phyloP scores from a whole-genome alignment of 2,329 filamentous ascomycete species.

The Alternaria novae-zelandiae region DNA sequence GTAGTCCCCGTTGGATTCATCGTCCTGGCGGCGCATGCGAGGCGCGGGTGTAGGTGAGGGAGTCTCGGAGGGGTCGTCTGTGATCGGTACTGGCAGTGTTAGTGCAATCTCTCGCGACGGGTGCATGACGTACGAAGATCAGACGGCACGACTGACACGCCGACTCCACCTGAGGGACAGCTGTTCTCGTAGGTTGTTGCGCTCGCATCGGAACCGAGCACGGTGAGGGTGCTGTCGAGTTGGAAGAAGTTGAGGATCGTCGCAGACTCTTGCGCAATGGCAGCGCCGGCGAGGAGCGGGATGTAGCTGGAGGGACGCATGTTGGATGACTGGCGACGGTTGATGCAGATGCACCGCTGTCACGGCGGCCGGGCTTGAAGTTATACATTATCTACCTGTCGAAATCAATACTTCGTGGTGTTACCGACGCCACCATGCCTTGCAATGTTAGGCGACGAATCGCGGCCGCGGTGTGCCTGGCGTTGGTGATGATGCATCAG shows the following conservation, averaged over 20 bases:
- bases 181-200: conserved; percentile 31
- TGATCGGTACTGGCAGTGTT: not conserved
- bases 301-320: conserved; percentile 28
- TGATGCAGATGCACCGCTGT: not conserved
- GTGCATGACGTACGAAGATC: not conserved
- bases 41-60: conserved; percentile 25
- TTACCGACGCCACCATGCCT: not conserved
- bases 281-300: conserved; percentile 25
- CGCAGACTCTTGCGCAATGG: conserved; percentile 24
- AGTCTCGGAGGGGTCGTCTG: not conserved
- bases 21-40: conserved; percentile 25
- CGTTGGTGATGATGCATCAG: conserved; percentile 8
- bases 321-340: not conserved
- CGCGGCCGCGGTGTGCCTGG: not conserved
- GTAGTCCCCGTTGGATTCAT: conserved; percentile 1
- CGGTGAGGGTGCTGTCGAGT: conserved; percentile 21
- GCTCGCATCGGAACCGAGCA: conserved; percentile 25
- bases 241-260: conserved; percentile 23
- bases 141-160: conserved; percentile 16
- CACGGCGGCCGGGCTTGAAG: not conserved
- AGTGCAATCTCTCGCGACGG: not conserved
- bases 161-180: conserved; percentile 17
- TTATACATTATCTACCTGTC: not conserved
- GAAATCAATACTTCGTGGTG: not conserved
- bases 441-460: conserved; percentile 3